Percentiles rank a stretch among this genome's conserved stretches.
These are phyloP conservation scores for Aspergillus ustus DNA, from an alignment of 2,329 filamentous ascomycete species.

Conservation along the genomic window DNA sequence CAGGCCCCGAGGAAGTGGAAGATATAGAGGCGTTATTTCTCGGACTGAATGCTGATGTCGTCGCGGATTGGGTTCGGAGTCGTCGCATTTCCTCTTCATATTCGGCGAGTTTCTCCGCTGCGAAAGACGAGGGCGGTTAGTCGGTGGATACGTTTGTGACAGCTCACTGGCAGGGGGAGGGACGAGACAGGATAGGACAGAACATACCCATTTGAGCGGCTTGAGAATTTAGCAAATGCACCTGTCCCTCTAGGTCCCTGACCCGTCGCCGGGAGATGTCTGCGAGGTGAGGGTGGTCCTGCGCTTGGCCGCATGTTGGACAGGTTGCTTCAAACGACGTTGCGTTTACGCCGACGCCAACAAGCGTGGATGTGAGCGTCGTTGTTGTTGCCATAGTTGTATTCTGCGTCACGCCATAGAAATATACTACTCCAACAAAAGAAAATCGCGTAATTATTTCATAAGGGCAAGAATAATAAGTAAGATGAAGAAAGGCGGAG, in stretches of 20 bases:
- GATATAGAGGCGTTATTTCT: slow-evolving; percentile 33
- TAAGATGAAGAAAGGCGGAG: background rate
- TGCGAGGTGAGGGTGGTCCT: slow-evolving; percentile 29
- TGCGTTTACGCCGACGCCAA: slow-evolving; percentile 36
- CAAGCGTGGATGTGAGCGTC: slow-evolving; percentile 35
- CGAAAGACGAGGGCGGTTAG: background rate
- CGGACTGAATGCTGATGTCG: slow-evolving; percentile 28
- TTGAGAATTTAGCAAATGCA: slow-evolving; percentile 57
- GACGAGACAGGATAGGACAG: background rate
- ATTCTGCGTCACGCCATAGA: slow-evolving; percentile 14
- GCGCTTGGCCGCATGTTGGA: slow-evolving; percentile 45
- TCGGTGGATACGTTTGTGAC: background rate
- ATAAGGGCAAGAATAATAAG: background rate
- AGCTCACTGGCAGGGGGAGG: background rate
- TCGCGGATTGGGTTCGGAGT: slow-evolving; percentile 43
- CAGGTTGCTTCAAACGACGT: slow-evolving; percentile 36
- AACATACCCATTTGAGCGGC: slow-evolving; percentile 57
- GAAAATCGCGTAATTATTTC: background rate
- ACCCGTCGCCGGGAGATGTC: slow-evolving; percentile 47
- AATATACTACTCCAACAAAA: background rate
- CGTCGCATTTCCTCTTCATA: slow-evolving; percentile 66
- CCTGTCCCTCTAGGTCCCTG: slow-evolving; percentile 60
- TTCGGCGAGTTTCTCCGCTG: slow-evolving; percentile 62
- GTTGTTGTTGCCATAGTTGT: slow-evolving; percentile 32
- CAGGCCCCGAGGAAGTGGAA: slow-evolving; percentile 23